Evolutionary conservation across 1,284 basidiomycete species (phyloP), one percentile per base, ranked within the genome.

Genomic region (Volvariella volvacea): DNA sequence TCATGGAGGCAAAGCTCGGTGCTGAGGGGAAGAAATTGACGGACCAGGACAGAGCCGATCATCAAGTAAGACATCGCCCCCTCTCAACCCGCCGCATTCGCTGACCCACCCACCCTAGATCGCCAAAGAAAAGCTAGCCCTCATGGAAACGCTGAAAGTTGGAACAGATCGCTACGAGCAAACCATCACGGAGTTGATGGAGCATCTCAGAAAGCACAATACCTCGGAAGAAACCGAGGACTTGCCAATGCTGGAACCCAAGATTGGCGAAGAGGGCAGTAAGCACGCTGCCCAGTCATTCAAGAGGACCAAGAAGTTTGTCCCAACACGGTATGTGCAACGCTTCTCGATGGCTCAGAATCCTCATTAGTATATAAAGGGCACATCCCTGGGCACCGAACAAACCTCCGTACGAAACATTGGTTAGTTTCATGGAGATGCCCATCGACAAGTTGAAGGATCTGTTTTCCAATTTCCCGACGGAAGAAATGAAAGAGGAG

Each of bases 361-460:
- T 31, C 17, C 28, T 37, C 12, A n/a, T 47, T 4, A 14, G 2
- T 30, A 16, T 9, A 12, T 12, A 21, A 43, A 78, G 76, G 22
- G 49, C 76, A 4, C 78, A 80, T 50, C 78, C 76, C 0, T 58
- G 56, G 12, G 66, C 66, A 0, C 78, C 78, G 0, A 72, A 78
- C 55, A 65, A 73, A 43, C 78, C 80, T 14, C 80, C 80, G 0
- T 74, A 72, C 44, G 81, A 83, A 61, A 84, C 80, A 0, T 51
- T 82, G 10, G 71, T 62, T 2, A 78, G 73, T 0, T 66, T 83
- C 38, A 56, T 84, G 44, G 62, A 69, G 0, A 71, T 75, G 0
- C 81, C 80, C 0, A 63, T 82, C 20, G 82, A 84, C 55, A 79
- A 76, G 53, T 52, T 84, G 42, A 73, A 71, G 53, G 82, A 83